Conservation (phyloP, 1,139 yeast genomes). For the Pneumocystis jirovecii region DNA sequence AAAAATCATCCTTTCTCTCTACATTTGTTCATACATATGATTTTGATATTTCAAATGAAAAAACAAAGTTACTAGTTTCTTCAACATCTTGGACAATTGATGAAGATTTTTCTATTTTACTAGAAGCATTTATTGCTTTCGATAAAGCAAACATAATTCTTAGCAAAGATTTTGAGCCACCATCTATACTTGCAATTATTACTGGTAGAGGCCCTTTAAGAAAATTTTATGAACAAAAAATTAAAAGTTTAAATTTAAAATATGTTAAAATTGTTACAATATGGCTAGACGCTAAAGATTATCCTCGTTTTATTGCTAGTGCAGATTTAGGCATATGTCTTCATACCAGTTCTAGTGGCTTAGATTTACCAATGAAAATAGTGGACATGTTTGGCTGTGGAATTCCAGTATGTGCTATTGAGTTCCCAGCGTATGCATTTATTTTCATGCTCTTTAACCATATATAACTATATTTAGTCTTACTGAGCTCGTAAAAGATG, state of each 20-base stretch:
- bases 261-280: slow-evolving; percentile 44
- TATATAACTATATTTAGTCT: slow-evolving; percentile 6
- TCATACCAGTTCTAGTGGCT: slow-evolving; percentile 82
- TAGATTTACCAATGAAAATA: slow-evolving; percentile 94
- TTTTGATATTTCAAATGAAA: background rate
- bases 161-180: slow-evolving; percentile 18
- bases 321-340: slow-evolving; percentile 84
- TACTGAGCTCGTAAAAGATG: slow-evolving; percentile 15
- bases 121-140: slow-evolving; percentile 52
- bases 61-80: slow-evolving; percentile 39
- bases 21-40: background rate
- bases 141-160: slow-evolving; percentile 28
- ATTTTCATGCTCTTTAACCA: slow-evolving; percentile 17
- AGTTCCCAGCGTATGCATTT: slow-evolving; percentile 59
- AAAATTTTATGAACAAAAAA: slow-evolving; percentile 30
- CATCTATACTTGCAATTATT: slow-evolving; percentile 49
- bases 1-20: background rate
- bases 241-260: slow-evolving; percentile 16
- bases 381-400: slow-evolving; percentile 96
- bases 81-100: slow-evolving; percentile 94
- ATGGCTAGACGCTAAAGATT: slow-evolving; percentile 71
- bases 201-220: slow-evolving; percentile 93
- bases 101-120: slow-evolving; percentile 61
- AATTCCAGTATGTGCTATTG: slow-evolving; percentile 68
- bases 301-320: slow-evolving; percentile 55